phyloP scores from a whole-genome alignment of 148 eudicot species.

The Camellia sinensis region DNA sequence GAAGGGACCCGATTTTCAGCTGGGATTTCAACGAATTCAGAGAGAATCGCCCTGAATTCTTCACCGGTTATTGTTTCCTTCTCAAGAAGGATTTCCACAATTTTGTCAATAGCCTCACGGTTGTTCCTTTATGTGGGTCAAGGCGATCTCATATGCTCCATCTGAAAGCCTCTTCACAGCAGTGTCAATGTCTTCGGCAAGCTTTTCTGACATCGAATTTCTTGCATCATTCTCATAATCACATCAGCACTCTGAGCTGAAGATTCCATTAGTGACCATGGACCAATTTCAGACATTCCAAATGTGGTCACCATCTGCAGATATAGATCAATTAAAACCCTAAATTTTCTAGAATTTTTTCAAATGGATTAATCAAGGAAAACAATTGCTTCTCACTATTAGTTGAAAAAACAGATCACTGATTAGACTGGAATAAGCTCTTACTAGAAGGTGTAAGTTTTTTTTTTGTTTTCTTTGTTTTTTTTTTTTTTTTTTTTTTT shows the following conservation, averaged over 20 bases:
- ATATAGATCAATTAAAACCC: not conserved
- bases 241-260: slow-evolving; percentile 80
- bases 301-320: slow-evolving; percentile 88
- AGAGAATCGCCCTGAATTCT: slow-evolving; percentile 87
- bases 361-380: not conserved
- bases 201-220: slow-evolving; percentile 97
- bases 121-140: slow-evolving; percentile 78
- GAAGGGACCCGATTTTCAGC: slow-evolving; percentile 69
- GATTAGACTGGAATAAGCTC: not conserved
- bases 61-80: slow-evolving; percentile 93
- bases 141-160: slow-evolving; percentile 79
- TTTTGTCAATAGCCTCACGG: slow-evolving; percentile 96
- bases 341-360: not conserved
- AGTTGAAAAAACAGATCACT: not conserved
- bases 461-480: no score
- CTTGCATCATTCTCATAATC: slow-evolving; percentile 99
- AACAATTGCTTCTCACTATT: not conserved
- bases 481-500: no score
- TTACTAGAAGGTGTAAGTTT: not conserved
- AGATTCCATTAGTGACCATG: slow-evolving; percentile 95
- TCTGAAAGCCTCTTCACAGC: slow-evolving; percentile 87
- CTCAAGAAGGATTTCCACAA: slow-evolving; percentile 89
- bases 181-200: slow-evolving; percentile 90
- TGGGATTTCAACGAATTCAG: slow-evolving; percentile 86
- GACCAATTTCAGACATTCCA: slow-evolving; percentile 98